Base-by-base conservation (phyloP, 805 yeast genomes). In the Metschnikowia cubensis region DNA sequence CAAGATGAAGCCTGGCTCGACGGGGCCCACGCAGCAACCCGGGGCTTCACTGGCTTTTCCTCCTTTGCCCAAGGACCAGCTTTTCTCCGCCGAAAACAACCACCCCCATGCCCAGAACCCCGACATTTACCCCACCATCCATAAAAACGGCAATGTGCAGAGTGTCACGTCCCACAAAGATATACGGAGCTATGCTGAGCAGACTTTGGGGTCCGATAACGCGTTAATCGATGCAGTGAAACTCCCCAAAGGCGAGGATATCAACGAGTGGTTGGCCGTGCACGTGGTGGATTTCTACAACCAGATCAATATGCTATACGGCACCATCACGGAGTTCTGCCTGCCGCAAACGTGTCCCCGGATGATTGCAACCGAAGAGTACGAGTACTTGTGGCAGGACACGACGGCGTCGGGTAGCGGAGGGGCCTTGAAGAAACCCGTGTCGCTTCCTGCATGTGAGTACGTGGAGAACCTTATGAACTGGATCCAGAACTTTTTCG, bases 231-330 rank as follows among this genome's bases (percentile, higher is more conserved):
- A 89, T 67, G 98, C 98, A 0, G 98, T 92, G 20, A 87, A 87
- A 63, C 74, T 94, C 29, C 99, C 99, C 15, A 87, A 81, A 58
- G 98, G 94, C 53, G 99, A 92, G 68, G 94, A 89, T 60, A 64
- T 83, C 49, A 85, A 86, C 60, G 99, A 92, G 66, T 92, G 99
- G 99, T 70, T 92, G 50, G 98, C 99, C 0, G 96, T 91, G 11
- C 96, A 92, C 65, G 94, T 92, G n/a, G 97, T 91, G 15, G 98
- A 92, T 67, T 94, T 92, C 64, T 92, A 88, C 71, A 91, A 91
- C 66, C 99, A 92, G 66, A 85, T 92, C 57, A 92, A 92, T 69
- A 94, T 92, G 99, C 74, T 92, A 6, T 92, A 94, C 60, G 97
- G 97, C 8, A 83, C 97, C 3, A 87, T 94, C 56, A 92, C 98